Evolutionary conservation across 176 grass and related monocot species (phyloP), one percentile per base, ranked within the genome.

Genomic region (Thinopyrum elongatum): DNA sequence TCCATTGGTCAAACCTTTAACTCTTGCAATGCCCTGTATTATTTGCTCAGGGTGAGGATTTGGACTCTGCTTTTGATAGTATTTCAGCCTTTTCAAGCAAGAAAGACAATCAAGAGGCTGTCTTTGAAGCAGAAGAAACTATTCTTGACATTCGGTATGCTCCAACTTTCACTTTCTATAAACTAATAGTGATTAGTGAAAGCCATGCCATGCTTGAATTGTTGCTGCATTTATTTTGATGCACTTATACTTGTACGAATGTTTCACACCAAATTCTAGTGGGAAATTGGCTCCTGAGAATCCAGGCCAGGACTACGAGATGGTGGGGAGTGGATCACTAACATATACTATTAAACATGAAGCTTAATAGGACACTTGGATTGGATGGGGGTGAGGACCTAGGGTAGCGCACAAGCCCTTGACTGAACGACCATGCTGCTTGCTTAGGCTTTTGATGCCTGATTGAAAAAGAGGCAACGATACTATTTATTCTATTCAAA

Each of bases 51-150:
- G 97, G 97, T 64, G 97, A 94, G 55, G 97, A 98, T 77, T 88
- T 98, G 88, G 90, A 98, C 91, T 95, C 97, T 86, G 94, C 97
- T 74, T 98, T 98, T 90, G 91, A 95, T 77, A 98, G 97, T 76
- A 98, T 98, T 90, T 98, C 97, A 17, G 97, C 97, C 59, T 98
- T 98, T 89, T 94, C 96, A 85, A 91, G 72, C 69, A 95, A 92
- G 84, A 88, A 88, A 76, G 93, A 95, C 66, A 95, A 98, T 51
- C 94, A 98, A 83, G 97, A 95, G 70, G 94, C 94, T 67, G 84
- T 98, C 8, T 98, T 95, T 66, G 94, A 92, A 91, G 77, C 90
- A 42, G 88, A 98, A 92, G 94, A 98, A 86, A 98, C 85, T 35
- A 84, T 95, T 78, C 87, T 92, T 88, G 97, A 98, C 82, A 98